Conservation (phyloP, 1,139 yeast species). For the Geotrichum klebahnii region DNA sequence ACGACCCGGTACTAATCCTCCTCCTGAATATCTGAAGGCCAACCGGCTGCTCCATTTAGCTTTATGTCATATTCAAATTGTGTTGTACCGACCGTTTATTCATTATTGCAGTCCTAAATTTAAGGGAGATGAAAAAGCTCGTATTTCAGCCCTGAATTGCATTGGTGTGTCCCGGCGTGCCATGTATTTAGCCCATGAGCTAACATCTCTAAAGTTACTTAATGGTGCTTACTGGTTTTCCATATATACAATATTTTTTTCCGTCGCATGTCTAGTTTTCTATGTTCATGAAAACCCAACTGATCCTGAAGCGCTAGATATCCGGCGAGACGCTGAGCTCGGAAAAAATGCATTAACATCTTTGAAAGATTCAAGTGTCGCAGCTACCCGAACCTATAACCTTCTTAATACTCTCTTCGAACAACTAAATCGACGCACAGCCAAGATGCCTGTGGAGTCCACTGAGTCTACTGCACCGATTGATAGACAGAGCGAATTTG, state of each 20-base stretch:
- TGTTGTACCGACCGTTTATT: slow-evolving; percentile 84
- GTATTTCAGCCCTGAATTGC: slow-evolving; percentile 77
- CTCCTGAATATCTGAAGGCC: slow-evolving; percentile 68
- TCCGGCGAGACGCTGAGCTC: slow-evolving; percentile 71
- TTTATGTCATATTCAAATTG: slow-evolving; percentile 77
- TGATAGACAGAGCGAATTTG: slow-evolving; percentile 7
- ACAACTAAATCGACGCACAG: slow-evolving; percentile 45
- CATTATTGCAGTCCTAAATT: slow-evolving; percentile 61
- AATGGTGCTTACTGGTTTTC: slow-evolving; percentile 93
- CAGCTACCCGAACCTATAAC: slow-evolving; percentile 76
- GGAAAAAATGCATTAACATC: slow-evolving; percentile 72
- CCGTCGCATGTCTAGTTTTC: slow-evolving; percentile 81
- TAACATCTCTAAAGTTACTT: slow-evolving; percentile 67
- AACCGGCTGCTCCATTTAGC: slow-evolving; percentile 73
- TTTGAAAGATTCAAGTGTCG: slow-evolving; percentile 67
- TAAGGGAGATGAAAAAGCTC: slow-evolving; percentile 48
- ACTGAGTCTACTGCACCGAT: slow-evolving; percentile 4
- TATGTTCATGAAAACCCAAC: slow-evolving; percentile 72
- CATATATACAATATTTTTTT: slow-evolving; percentile 84
- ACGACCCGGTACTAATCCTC: slow-evolving; percentile 61
- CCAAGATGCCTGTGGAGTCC: slow-evolving; percentile 18
- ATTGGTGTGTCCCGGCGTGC: slow-evolving; percentile 81
- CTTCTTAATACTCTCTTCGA: slow-evolving; percentile 77
- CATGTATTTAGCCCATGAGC: slow-evolving; percentile 75
- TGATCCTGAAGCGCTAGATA: slow-evolving; percentile 48